phyloP scores from a whole-genome alignment of 441 rosid genomes.

The Gossypium gossypioides region DNA sequence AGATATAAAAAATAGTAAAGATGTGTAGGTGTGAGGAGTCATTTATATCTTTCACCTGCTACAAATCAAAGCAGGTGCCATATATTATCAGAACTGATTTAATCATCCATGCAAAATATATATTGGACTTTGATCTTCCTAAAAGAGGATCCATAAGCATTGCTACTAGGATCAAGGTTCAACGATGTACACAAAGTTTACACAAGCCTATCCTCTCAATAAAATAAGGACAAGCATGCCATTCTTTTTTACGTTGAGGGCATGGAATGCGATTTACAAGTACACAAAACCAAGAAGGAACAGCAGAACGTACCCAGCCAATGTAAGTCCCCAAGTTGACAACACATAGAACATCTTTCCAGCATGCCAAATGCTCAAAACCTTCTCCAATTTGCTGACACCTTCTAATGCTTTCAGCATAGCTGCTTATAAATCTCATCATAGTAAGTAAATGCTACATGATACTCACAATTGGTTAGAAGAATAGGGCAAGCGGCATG shows the following conservation, averaged over 20 bases:
- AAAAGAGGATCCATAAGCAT: background rate
- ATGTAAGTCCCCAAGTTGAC: conserved; percentile 78
- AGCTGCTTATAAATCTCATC: conserved; percentile 33
- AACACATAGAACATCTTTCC: conserved; percentile 67
- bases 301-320: conserved; percentile 39
- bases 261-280: background rate
- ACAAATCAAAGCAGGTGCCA: background rate
- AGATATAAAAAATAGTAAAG: background rate
- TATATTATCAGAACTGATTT: background rate
- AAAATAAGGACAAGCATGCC: background rate
- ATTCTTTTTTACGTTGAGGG: background rate
- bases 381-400: conserved; percentile 58
- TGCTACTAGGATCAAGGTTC: background rate
- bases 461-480: background rate
- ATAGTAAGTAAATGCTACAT: background rate
- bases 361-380: conserved; percentile 71
- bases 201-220: background rate
- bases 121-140: background rate
- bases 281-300: background rate
- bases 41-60: background rate
- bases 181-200: background rate
- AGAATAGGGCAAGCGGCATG: background rate
- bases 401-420: conserved; percentile 52
- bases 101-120: background rate
- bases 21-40: background rate